phyloP scores from a whole-genome alignment of 768 basidiomycete genomes.

The Obba rivulosa region DNA sequence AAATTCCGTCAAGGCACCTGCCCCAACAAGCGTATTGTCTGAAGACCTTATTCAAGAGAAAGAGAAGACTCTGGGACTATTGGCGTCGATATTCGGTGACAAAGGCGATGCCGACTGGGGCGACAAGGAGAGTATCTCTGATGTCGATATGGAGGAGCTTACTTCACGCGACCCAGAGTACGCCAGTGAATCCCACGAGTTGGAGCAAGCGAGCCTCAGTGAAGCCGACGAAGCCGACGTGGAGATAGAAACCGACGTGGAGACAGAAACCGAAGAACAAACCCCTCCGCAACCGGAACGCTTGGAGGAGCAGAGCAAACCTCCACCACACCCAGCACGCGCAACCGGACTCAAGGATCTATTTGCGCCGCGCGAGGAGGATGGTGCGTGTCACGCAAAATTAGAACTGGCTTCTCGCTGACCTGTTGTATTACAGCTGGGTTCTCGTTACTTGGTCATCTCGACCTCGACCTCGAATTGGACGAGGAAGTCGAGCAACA shows the following conservation, averaged over 20 bases:
- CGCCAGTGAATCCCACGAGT: constrained; percentile 5
- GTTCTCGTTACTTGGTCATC: constrained; percentile 73
- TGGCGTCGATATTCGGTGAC: constrained; percentile 49
- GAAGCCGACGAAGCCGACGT: constrained; percentile 4
- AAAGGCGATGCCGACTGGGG: constrained; percentile 47
- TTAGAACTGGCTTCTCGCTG: too few species aligned
- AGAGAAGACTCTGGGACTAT: constrained; percentile 38
- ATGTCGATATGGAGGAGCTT: constrained; percentile 40
- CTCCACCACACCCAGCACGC: neutral
- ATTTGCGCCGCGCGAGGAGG: constrained; percentile 65
- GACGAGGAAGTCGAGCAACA: constrained; percentile 47
- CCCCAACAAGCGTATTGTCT: too few species aligned
- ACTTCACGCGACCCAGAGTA: constrained; percentile 11
- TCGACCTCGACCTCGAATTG: constrained; percentile 68
- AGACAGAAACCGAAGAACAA: constrained; percentile 24
- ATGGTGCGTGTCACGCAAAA: constrained; percentile 36
- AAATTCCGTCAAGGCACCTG: neutral
- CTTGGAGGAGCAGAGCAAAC: too few species aligned
- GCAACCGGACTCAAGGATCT: constrained; percentile 57
- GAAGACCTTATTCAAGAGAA: constrained; percentile 41
- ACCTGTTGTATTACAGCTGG: too few species aligned
- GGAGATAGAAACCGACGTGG: neutral
- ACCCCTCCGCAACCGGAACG: constrained; percentile 23
- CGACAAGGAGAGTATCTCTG: constrained; percentile 54
- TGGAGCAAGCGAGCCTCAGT: constrained; percentile 5